phyloP scores from a whole-genome alignment of 192 early-diverging fungal species.

The Dispira parvispora region DNA sequence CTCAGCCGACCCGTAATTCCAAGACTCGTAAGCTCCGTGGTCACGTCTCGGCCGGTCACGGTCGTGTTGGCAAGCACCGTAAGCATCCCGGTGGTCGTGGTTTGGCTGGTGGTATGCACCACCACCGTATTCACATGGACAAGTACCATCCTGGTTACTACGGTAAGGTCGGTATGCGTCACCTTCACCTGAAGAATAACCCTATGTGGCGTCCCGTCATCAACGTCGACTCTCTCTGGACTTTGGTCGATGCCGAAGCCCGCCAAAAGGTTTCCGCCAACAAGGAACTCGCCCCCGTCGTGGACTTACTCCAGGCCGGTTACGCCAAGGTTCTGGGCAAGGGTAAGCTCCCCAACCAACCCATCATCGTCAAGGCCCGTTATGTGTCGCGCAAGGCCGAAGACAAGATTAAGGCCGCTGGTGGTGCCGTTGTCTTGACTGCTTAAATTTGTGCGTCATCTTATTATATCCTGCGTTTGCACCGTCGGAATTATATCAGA shows the following conservation, averaged over 20 bases:
- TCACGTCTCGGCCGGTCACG: constrained; percentile 99
- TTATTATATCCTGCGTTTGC: not conserved
- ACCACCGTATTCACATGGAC: constrained; percentile 99
- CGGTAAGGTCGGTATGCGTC: constrained; percentile 99
- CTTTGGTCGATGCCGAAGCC: constrained; percentile 73
- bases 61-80: constrained; percentile 97
- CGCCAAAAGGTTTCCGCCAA: constrained; percentile 62
- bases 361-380: constrained; percentile 91
- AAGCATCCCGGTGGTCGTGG: constrained; percentile 99
- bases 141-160: constrained; percentile 99
- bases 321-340: constrained; percentile 94
- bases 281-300: constrained; percentile 82
- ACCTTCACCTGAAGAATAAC: constrained; percentile 94
- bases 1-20: constrained; percentile 30
- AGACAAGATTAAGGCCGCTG: constrained; percentile 96
- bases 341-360: constrained; percentile 71
- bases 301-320: constrained; percentile 66
- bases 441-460: constrained; percentile 17
- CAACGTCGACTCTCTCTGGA: constrained; percentile 92
- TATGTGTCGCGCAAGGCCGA: constrained; percentile 84
- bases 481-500: too few species aligned
- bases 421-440: constrained; percentile 52
- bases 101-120: constrained; percentile 99
- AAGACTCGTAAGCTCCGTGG: constrained; percentile 80
- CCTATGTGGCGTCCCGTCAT: constrained; percentile 66